A percentile compares a stretch with the other conserved stretches of the same genome.
phyloP scores from a whole-genome alignment of 495 filamentous ascomycete species.

The Tuber aestivum region DNA sequence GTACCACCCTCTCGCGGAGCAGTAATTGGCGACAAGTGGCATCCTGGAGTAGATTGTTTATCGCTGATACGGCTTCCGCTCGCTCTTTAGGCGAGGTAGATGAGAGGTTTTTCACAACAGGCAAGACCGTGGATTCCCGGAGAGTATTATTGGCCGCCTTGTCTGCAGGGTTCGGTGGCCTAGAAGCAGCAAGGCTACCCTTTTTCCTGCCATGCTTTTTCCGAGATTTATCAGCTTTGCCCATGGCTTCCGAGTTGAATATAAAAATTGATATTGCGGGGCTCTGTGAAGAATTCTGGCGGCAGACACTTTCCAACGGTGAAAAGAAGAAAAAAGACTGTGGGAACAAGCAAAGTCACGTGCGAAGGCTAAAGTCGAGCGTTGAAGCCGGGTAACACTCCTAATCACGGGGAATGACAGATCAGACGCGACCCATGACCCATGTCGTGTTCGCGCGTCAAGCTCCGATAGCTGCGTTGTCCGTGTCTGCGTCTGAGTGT shows the following conservation, averaged over 20 bases:
- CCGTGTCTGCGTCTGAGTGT: constrained; percentile 11
- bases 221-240: constrained; percentile 15
- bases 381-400: constrained; percentile 22
- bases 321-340: constrained; percentile 8
- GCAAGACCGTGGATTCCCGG: constrained; percentile 54
- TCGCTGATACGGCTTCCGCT: constrained; percentile 51
- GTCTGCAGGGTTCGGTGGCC: constrained; percentile 28
- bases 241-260: constrained; percentile 18
- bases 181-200: constrained; percentile 14
- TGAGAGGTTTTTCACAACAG: constrained; percentile 53
- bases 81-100: constrained; percentile 53
- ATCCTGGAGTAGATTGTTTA: constrained; percentile 57
- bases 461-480: constrained; percentile 11
- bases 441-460: constrained; percentile 28
- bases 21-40: constrained; percentile 54
- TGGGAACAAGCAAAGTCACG: constrained; percentile 10
- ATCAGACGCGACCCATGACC: constrained; percentile 18
- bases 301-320: not conserved
- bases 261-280: constrained; percentile 11
- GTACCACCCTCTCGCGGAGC: constrained; percentile 56
- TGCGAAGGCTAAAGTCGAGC: not conserved
- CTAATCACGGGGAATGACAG: constrained; percentile 8
- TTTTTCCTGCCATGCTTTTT: constrained; percentile 10
- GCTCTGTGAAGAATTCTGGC: constrained; percentile 12
- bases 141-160: constrained; percentile 43